Percentiles rank a stretch among this genome's conserved stretches.
Conservation (phyloP, 2,329 filamentous ascomycete species). For the Elsinoe arachidis region DNA sequence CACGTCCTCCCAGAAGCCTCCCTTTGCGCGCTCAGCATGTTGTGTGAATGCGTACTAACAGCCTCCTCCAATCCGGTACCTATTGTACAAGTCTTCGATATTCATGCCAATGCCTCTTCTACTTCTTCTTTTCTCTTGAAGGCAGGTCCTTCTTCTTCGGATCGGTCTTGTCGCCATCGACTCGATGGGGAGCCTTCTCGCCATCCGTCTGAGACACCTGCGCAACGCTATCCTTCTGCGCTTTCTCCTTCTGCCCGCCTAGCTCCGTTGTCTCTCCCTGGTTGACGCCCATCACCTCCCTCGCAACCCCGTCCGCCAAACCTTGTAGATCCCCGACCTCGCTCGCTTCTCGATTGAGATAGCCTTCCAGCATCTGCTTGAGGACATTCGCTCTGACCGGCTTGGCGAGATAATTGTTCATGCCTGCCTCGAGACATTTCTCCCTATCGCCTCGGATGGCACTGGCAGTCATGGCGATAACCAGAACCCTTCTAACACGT, state of each 20-base stretch:
- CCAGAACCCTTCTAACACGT: slow-evolving; percentile 70
- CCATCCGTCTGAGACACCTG: neutral
- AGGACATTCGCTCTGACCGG: slow-evolving; percentile 84
- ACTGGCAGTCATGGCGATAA: slow-evolving; percentile 95
- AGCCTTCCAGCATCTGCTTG: slow-evolving; percentile 69
- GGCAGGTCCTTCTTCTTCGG: neutral
- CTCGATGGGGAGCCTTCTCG: neutral
- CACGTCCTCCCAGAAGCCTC: neutral
- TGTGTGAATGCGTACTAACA: neutral
- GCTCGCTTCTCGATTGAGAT: slow-evolving; percentile 45
- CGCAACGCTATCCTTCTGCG: neutral
- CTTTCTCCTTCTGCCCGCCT: neutral
- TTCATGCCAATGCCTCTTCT: neutral
- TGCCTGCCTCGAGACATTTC: slow-evolving; percentile 89
- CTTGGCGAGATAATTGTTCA: slow-evolving; percentile 97
- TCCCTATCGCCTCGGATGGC: slow-evolving; percentile 92
- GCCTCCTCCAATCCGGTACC: neutral
- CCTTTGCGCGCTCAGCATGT: neutral
- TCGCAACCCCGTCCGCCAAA: slow-evolving; percentile 38
- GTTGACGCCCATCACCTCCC: slow-evolving; percentile 22
- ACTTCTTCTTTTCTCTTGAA: neutral
- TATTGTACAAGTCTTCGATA: neutral
- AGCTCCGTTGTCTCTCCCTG: neutral
- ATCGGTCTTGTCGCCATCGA: neutral
- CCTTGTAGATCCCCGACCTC: slow-evolving; percentile 37